Conservation (phyloP, 176 grass and related monocot genomes). For the Zea mays region DNA sequence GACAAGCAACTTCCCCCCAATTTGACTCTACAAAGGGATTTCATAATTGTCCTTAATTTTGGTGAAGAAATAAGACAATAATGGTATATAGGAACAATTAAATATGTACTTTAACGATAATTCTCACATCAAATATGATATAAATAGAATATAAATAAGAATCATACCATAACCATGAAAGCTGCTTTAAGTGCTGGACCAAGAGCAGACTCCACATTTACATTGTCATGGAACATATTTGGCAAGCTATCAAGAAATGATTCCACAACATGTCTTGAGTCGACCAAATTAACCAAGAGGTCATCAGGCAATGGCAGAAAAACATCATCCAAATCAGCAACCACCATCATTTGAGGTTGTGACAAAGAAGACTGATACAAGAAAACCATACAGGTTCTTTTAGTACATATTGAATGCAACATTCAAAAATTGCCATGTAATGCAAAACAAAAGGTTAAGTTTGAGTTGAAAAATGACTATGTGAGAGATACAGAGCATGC, state of each 20-base stretch:
- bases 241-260: slow-evolving; percentile 93
- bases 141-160: slow-evolving; percentile 22
- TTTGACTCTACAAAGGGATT: slow-evolving; percentile 68
- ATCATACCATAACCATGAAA: slow-evolving; percentile 95
- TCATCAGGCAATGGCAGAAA: slow-evolving; percentile 95
- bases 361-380: slow-evolving; percentile 80
- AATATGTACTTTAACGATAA: neutral
- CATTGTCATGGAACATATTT: slow-evolving; percentile 86
- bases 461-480: slow-evolving; percentile 3
- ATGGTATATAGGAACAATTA: slow-evolving; percentile 10
- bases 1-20: slow-evolving; percentile 82
- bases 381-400: slow-evolving; percentile 29
- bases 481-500: slow-evolving; percentile 40
- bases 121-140: slow-evolving; percentile 27
- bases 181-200: slow-evolving; percentile 90
- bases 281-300: slow-evolving; percentile 88
- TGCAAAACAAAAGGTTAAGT: slow-evolving; percentile 9
- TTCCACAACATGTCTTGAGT: slow-evolving; percentile 79
- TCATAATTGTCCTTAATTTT: slow-evolving; percentile 37
- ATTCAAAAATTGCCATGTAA: slow-evolving; percentile 3
- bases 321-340: slow-evolving; percentile 82
- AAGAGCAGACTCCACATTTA: slow-evolving; percentile 91
- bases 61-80: slow-evolving; percentile 16
- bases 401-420: neutral
- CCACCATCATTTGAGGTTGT: slow-evolving; percentile 97